Percentiles rank a stretch among this genome's conserved stretches.
These are phyloP conservation scores for Neurospora sp. DNA, from an alignment of 495 filamentous ascomycete species.

Conservation along the genomic window DNA sequence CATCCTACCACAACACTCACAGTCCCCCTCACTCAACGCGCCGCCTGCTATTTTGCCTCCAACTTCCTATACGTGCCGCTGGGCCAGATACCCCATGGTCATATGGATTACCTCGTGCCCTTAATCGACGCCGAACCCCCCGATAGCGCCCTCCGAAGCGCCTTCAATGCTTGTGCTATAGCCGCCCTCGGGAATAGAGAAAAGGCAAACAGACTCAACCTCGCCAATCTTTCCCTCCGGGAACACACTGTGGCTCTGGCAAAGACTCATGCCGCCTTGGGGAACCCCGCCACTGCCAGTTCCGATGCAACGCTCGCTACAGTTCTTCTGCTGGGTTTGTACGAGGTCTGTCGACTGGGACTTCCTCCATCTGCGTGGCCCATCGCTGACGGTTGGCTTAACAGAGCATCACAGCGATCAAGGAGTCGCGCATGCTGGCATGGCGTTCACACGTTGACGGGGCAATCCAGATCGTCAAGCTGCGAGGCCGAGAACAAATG, in stretches of 20 bases:
- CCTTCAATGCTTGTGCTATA: constrained; percentile 51
- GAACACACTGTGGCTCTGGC: constrained; percentile 42
- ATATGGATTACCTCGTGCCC: constrained; percentile 47
- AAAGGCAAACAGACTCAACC: constrained; percentile 22
- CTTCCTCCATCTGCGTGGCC: not conserved
- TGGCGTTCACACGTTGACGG: constrained; percentile 46
- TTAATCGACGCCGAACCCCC: constrained; percentile 36
- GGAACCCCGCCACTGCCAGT: constrained; percentile 26
- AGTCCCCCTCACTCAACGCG: constrained; percentile 37
- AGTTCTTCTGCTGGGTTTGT: constrained; percentile 17
- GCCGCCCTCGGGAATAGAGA: constrained; percentile 37
- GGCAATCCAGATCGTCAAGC: constrained; percentile 40
- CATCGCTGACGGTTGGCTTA: constrained; percentile 11
- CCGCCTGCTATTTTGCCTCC: constrained; percentile 41
- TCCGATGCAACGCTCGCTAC: constrained; percentile 19
- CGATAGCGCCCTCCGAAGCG: constrained; percentile 41
- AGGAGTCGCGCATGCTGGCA: constrained; percentile 32
- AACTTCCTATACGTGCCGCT: constrained; percentile 45
- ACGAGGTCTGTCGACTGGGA: constrained; percentile 8
- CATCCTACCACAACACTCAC: constrained; percentile 11
- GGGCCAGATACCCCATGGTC: constrained; percentile 31
- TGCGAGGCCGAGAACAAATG: constrained; percentile 39
- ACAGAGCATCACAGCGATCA: constrained; percentile 35
- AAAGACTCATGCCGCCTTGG: constrained; percentile 43
- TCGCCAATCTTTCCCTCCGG: constrained; percentile 27